Base-by-base conservation (phyloP, 163 green algal species). In the Trebouxiophyceae sp. region DNA sequence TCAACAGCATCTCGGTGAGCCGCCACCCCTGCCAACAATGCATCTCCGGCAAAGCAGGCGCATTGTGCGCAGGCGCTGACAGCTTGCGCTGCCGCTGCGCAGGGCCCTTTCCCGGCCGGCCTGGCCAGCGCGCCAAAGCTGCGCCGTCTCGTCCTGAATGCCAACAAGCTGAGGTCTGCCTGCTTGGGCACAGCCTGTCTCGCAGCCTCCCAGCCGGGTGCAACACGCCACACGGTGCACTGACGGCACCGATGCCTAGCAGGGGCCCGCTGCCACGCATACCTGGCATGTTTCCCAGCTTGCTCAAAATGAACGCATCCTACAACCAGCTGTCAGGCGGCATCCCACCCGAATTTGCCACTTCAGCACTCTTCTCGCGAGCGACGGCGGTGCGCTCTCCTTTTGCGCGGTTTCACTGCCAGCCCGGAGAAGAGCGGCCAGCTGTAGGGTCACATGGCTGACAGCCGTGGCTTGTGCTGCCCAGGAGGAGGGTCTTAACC, bases 91-190 rank as follows among this genome's bases (percentile, higher is more conserved):
- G n/a, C n/a, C n/a, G n/a, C n/a, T n/a, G n/a, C n/a, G 47, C 45
- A 60, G 27, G 66, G 66, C 5, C n/a, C 45, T 2, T 72, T 72
- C 57, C 66, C 66, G 0, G 23, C 45, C 7, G 58, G 39, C 12
- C 46, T 72, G 3, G n/a, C 30, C 7, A 5, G 29, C 1, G 29
- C 30, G 1, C 66, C 66, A 16, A 7, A 31, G 3, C 66, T 72
- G 8, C 56, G 30, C n/a, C 66, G 66, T 33, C 57, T 72, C 1
- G 33, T 66, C 23, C 34, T 72, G 31, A 72, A 72, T 54, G 63
- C 63, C 46, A 72, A 72, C 57, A 66, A n/a, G 45, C n/a, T 72
- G 27, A 59, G 33, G 63, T n/a, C n/a, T n/a, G n/a, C n/a, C n/a
- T n/a, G n/a, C n/a, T n/a, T 63, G 54, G n/a, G n/a, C n/a, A n/a